Evolutionary conservation across 345 rosid genomes (phyloP).

Genomic region (Turritis glabra): DNA sequence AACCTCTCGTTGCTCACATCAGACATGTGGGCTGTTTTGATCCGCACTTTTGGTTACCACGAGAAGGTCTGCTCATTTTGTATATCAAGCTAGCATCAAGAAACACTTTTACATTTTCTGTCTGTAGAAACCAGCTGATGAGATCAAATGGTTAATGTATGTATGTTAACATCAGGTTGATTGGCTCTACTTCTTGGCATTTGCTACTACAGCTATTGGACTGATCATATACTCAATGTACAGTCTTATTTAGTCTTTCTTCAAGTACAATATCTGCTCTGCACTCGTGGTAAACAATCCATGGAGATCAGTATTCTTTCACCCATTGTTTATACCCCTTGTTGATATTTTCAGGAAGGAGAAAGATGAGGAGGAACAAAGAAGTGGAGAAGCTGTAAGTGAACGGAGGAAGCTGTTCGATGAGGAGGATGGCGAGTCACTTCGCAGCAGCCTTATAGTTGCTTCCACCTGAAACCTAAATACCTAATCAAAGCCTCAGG

Average conservation of each 20-base stretch:
- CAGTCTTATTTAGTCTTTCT: not conserved
- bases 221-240: slow-evolving; percentile 83
- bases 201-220: slow-evolving; percentile 69
- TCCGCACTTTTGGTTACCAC: slow-evolving; percentile 79
- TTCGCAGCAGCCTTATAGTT: not conserved
- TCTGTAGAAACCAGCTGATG: not conserved
- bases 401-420: slow-evolving; percentile 3
- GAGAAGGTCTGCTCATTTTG: slow-evolving; percentile 60
- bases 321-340: not conserved
- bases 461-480: not conserved
- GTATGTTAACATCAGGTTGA: slow-evolving; percentile 53
- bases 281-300: not conserved
- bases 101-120: not conserved
- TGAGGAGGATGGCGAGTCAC: not conserved
- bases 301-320: not conserved
- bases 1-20: slow-evolving; percentile 87
- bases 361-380: slow-evolving; percentile 9
- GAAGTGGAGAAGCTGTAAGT: slow-evolving; percentile 30
- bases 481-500: not conserved
- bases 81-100: no score
- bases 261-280: not conserved
- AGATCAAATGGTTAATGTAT: not conserved
- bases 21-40: slow-evolving; percentile 93
- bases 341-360: not conserved
- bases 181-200: slow-evolving; percentile 89